Conservation (phyloP, 805 yeast genomes). For the Yamadazyma kitorensis region DNA sequence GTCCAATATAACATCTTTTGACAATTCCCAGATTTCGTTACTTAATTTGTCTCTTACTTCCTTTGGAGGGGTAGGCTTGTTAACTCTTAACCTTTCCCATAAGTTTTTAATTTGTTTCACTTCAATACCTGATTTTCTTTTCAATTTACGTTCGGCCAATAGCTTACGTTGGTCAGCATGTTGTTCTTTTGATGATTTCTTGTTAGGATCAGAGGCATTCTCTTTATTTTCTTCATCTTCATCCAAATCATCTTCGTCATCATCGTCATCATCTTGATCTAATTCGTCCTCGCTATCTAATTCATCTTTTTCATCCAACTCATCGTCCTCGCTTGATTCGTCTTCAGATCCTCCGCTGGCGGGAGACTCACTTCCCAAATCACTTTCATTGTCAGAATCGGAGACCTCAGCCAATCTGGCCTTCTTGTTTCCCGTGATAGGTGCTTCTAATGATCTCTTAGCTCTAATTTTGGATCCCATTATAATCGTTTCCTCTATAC, state of each 20-base stretch:
- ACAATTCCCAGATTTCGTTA: slow-evolving; percentile 79
- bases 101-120: slow-evolving; percentile 79
- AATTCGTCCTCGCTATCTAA: slow-evolving; percentile 23
- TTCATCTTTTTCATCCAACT: too few relatives aligned
- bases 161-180: slow-evolving; percentile 81
- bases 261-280: slow-evolving; percentile 20
- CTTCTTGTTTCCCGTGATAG: slow-evolving; percentile 20
- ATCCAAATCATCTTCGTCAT: slow-evolving; percentile 18
- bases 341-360: slow-evolving; percentile 7
- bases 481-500: too few relatives aligned
- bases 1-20: slow-evolving; percentile 75
- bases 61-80: slow-evolving; percentile 76
- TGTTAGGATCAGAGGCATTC: slow-evolving; percentile 32
- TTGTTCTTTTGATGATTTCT: slow-evolving; percentile 57
- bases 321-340: slow-evolving; percentile 17
- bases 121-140: slow-evolving; percentile 82
- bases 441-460: slow-evolving; percentile 24
- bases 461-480: slow-evolving; percentile 24
- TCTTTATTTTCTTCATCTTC: slow-evolving; percentile 23
- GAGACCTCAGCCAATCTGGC: slow-evolving; percentile 22
- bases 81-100: slow-evolving; percentile 91
- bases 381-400: slow-evolving; percentile 3
- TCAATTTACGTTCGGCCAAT: slow-evolving; percentile 78
- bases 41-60: slow-evolving; percentile 73
- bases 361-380: background rate